These are phyloP conservation scores for Tolypocladium cylindrosporum DNA, from an alignment of 2,329 filamentous ascomycete species.

Conservation along the genomic window DNA sequence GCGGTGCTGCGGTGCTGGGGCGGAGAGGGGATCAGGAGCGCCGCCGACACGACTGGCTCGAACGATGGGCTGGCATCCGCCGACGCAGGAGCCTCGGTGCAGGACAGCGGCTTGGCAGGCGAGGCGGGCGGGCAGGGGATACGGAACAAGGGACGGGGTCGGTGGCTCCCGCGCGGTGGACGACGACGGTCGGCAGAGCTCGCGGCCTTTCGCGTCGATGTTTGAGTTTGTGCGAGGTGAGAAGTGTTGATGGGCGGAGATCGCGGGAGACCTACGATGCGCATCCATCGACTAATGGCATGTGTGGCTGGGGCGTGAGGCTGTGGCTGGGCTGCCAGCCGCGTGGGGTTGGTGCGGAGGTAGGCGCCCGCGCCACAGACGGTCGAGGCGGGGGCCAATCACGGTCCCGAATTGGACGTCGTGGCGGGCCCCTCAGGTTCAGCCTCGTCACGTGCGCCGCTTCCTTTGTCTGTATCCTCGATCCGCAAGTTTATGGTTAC, in stretches of 20 bases:
- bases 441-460: constrained; percentile 1
- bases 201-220: background rate
- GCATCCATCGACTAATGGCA: background rate
- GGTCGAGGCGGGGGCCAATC: background rate
- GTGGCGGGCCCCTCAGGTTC: background rate
- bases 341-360: background rate
- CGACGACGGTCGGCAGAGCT: background rate
- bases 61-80: constrained; percentile 1
- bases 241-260: background rate
- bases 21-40: background rate
- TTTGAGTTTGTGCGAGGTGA: background rate
- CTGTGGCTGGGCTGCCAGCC: background rate
- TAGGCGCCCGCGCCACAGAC: background rate
- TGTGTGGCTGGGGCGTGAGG: constrained; percentile 1
- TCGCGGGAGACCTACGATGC: background rate
- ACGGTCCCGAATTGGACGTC: background rate
- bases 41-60: background rate
- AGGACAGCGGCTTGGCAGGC: background rate
- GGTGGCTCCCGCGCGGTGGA: background rate
- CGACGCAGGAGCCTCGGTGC: background rate
- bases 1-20: background rate
- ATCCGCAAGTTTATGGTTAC: too few relatives aligned
- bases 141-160: background rate
- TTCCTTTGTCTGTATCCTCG: background rate
- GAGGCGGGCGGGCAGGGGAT: background rate